Conservation (phyloP, 257 asterid genomes). For the Solanum bulbocastanum region DNA sequence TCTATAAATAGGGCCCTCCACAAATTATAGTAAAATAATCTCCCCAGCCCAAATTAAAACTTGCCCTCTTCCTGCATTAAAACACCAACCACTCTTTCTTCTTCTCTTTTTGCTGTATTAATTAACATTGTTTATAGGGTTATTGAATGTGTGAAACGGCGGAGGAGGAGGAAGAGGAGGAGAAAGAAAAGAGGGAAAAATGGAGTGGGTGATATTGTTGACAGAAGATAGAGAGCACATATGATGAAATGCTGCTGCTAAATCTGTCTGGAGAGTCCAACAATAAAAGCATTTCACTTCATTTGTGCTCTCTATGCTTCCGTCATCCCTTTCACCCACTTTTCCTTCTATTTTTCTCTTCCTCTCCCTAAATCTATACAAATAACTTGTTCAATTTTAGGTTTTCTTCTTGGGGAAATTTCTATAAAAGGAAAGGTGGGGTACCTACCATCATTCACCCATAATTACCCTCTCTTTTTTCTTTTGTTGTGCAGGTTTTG, state of each 20-base stretch:
- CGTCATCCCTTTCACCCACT: conserved; percentile 30
- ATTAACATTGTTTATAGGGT: not conserved
- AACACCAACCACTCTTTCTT: not conserved
- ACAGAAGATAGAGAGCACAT: conserved; percentile 53
- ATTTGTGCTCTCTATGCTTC: conserved; percentile 73
- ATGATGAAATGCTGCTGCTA: conserved; percentile 34
- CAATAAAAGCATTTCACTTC: conserved; percentile 36
- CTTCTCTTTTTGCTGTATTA: not conserved
- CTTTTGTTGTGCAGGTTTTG: not conserved
- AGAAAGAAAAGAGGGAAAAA: not conserved
- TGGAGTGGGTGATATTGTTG: conserved; percentile 8
- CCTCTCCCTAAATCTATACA: not conserved
- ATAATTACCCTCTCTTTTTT: not conserved
- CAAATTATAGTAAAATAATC: not conserved
- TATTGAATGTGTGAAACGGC: not conserved
- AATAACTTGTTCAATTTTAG: not conserved
- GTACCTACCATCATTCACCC: not conserved
- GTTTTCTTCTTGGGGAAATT: not conserved
- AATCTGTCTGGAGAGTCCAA: not conserved
- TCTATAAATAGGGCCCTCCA: not conserved
- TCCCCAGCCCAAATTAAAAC: not conserved
- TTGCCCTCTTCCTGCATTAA: not conserved
- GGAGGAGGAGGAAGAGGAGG: not conserved
- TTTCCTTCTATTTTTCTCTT: not conserved
- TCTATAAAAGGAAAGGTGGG: not conserved